Percentiles rank a stretch among this genome's conserved stretches.
phyloP scores from a whole-genome alignment of 148 eudicot genomes.

The Chenopodium formosanum region DNA sequence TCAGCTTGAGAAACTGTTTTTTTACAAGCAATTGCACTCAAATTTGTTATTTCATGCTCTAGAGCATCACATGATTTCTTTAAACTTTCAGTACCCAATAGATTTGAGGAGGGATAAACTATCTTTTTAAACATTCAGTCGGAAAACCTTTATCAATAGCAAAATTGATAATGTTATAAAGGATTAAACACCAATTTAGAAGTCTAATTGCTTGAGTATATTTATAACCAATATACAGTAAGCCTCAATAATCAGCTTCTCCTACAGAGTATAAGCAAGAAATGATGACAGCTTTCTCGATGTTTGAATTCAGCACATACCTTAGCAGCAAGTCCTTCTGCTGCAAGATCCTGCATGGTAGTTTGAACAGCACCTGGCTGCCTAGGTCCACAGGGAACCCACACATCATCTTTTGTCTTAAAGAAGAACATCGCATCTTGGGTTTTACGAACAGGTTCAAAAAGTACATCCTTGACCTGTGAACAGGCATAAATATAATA shows the following conservation, averaged over 20 bases:
- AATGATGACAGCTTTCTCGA: background rate
- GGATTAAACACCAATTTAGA: background rate
- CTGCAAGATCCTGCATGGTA: conserved; percentile 89
- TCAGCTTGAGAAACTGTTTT: background rate
- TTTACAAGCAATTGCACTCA: background rate
- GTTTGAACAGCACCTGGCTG: conserved; percentile 83
- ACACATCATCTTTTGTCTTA: conserved; percentile 48
- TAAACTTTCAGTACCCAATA: background rate
- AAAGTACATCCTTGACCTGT: conserved; percentile 91
- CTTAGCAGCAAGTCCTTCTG: conserved; percentile 82
- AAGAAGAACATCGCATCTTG: conserved; percentile 94
- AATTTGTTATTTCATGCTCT: background rate
- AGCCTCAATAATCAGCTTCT: background rate
- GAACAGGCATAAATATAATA: background rate
- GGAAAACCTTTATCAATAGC: background rate
- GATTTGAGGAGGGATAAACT: background rate
- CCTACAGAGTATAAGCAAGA: background rate
- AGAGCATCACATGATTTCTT: background rate
- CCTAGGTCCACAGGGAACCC: conserved; percentile 92
- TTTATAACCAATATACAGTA: background rate
- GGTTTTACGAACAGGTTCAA: conserved; percentile 97
- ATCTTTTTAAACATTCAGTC: background rate
- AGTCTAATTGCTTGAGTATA: background rate
- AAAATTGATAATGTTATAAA: background rate
- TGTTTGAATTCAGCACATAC: conserved; percentile 30